A percentile compares a stretch with the other conserved stretches of the same genome.
These are phyloP conservation scores for Alternaria consortialis DNA, from an alignment of 2,329 filamentous ascomycete genomes.

Conservation along the genomic window DNA sequence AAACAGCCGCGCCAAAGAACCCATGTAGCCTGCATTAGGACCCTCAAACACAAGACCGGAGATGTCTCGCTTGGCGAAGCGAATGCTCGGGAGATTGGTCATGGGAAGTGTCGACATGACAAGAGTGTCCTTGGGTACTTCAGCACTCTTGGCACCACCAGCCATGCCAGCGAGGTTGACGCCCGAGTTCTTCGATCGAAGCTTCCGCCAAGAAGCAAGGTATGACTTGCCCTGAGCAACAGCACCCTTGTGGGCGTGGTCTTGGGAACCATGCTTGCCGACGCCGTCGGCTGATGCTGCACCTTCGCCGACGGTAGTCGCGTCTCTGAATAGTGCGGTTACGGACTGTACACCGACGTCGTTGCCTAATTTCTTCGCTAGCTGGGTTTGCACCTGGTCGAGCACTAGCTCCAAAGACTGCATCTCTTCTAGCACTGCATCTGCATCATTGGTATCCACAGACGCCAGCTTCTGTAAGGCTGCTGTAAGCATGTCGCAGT, in stretches of 20 bases:
- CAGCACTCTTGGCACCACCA: constrained; percentile 33
- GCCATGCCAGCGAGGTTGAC: constrained; percentile 59
- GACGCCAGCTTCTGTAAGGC: constrained; percentile 82
- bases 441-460: constrained; percentile 89
- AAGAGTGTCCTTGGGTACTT: constrained; percentile 65
- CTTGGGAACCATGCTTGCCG: constrained; percentile 42
- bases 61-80: constrained; percentile 76
- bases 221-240: constrained; percentile 69
- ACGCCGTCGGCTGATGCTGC: constrained; percentile 34
- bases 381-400: constrained; percentile 79
- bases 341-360: constrained; percentile 87
- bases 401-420: constrained; percentile 85
- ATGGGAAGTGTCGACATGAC: constrained; percentile 66
- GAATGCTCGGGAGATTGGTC: constrained; percentile 77
- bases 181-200: constrained; percentile 87
- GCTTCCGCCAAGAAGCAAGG: constrained; percentile 86
- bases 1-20: constrained; percentile 85
- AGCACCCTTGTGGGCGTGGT: constrained; percentile 45
- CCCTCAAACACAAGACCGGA: constrained; percentile 76
- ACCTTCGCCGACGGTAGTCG: constrained; percentile 52
- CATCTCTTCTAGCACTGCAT: constrained; percentile 93
- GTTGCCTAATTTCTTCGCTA: constrained; percentile 86
- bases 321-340: constrained; percentile 78
- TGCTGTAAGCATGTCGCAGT: constrained; percentile 89
- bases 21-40: constrained; percentile 91